Base-by-base conservation (phyloP, 164 flowering plant genomes). In the Magnolia changhungtana region DNA sequence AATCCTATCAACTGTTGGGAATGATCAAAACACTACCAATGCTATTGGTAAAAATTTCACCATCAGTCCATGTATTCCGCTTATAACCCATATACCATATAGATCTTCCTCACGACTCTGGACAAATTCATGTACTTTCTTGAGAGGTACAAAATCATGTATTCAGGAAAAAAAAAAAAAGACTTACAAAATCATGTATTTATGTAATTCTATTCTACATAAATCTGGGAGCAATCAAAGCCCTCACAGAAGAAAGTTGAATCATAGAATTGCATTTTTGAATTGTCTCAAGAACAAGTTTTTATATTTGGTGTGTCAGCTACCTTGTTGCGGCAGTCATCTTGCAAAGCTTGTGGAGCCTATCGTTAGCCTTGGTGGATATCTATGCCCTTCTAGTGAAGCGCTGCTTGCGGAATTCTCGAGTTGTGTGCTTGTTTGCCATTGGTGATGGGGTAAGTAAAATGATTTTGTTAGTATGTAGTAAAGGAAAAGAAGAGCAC, bases 371-470 rank as follows among this genome's bases (percentile, higher is more conserved):
- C 10, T 14, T 90, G 79, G 81, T 88, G 76, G 98, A 93, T 76
- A 69, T 82, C 63, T 89, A 91, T 84, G 91, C 92, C 19, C 83
- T 93, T 77, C 74, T 86, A 77, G 96, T 93, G 75, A 86, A 69
- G 81, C 84, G 98, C 59, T 84, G 88, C 82, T 84, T 92, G 79
- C 87, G 88, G 68, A 90, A 86, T 73, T n/a, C 80, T 18, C 76
- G 76, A 27, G 77, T 89, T 31, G 80, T 92, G 69, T 66, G 81
- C 50, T 69, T 89, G 52, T 90, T 90, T 71, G 74, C 95, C 10
- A 74, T 90, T 72, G 95, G 96, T 7, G 98, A 93, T 83, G 96
- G 92, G 95, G 98, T 94, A 88, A 92, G 91, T 66, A 23, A 52
- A 74, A 23, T 69, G 50, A 49, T 4, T 49, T 37, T 67, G 55